Percentiles rank a stretch among this genome's conserved stretches.
phyloP scores from a whole-genome alignment of 1,284 basidiomycete species.

The Caloboletus inedulis region DNA sequence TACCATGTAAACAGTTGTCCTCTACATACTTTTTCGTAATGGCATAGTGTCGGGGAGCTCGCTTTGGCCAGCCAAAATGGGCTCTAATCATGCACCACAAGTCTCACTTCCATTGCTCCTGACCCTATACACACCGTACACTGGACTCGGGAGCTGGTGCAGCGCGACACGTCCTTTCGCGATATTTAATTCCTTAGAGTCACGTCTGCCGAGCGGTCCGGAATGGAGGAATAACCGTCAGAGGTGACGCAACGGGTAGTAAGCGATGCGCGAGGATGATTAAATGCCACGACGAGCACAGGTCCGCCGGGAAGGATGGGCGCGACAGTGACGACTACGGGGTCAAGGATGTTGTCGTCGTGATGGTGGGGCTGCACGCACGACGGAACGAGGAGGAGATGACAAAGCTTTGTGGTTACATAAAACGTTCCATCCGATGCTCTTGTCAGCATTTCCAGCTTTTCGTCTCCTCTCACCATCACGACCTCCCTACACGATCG shows the following conservation, averaged over 20 bases:
- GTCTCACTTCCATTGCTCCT: too few relatives aligned
- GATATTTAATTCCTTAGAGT: background rate
- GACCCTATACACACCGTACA: background rate
- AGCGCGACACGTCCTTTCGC: background rate
- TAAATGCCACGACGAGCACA: background rate
- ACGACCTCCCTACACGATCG: conserved; percentile 11
- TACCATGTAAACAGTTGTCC: background rate
- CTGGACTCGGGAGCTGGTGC: background rate
- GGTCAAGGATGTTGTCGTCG: background rate
- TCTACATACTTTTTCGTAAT: background rate
- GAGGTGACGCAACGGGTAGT: background rate
- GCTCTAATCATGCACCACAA: background rate
- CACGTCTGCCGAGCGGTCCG: background rate
- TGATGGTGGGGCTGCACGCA: background rate
- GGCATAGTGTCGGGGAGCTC: background rate
- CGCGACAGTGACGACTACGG: background rate
- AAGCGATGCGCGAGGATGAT: background rate
- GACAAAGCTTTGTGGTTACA: conserved; percentile 37
- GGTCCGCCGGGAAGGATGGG: background rate
- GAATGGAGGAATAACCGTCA: background rate
- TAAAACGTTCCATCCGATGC: conserved; percentile 31
- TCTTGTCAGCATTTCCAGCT: conserved; percentile 35
- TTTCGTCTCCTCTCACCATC: conserved; percentile 37
- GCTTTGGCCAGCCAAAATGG: too few relatives aligned
- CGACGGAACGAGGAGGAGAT: conserved; percentile 17